These are phyloP conservation scores for Pleurostoma richardsiae DNA, from an alignment of 2,329 filamentous ascomycete species.

Conservation along the genomic window DNA sequence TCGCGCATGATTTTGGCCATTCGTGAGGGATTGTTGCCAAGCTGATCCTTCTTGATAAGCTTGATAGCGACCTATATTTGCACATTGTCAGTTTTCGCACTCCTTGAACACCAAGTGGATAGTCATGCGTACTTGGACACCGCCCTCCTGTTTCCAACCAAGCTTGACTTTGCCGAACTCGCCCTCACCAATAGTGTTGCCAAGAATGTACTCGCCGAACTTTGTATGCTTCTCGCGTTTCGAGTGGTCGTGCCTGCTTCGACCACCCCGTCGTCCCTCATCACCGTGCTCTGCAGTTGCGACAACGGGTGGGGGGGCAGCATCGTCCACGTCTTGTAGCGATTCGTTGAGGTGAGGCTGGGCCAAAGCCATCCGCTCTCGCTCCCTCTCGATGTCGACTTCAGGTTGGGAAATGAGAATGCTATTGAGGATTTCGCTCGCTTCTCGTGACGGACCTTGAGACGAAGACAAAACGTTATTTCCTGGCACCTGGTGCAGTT, in stretches of 20 bases:
- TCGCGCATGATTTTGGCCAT: slow-evolving; percentile 97
- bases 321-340: slow-evolving; percentile 32
- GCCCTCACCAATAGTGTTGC: slow-evolving; percentile 93
- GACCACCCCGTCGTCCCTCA: slow-evolving; percentile 41
- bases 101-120: background rate
- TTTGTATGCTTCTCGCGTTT: slow-evolving; percentile 70
- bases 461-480: slow-evolving; percentile 43
- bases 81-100: background rate
- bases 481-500: background rate
- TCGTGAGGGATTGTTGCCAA: slow-evolving; percentile 82
- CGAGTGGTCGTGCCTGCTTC: slow-evolving; percentile 57
- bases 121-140: slow-evolving; percentile 57
- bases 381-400: slow-evolving; percentile 67
- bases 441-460: slow-evolving; percentile 63
- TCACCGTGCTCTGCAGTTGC: slow-evolving; percentile 31
- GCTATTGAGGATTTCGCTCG: slow-evolving; percentile 73
- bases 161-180: slow-evolving; percentile 99
- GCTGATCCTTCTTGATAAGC: slow-evolving; percentile 85
- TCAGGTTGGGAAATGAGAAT: slow-evolving; percentile 72
- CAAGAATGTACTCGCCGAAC: slow-evolving; percentile 93
- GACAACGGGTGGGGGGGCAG: slow-evolving; percentile 38
- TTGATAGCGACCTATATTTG: slow-evolving; percentile 81
- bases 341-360: slow-evolving; percentile 31
- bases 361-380: slow-evolving; percentile 62
- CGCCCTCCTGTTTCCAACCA: slow-evolving; percentile 95